These are phyloP conservation scores for Porphyridium purpureum DNA, from an alignment of 23 red algal genomes.

Conservation along the genomic window DNA sequence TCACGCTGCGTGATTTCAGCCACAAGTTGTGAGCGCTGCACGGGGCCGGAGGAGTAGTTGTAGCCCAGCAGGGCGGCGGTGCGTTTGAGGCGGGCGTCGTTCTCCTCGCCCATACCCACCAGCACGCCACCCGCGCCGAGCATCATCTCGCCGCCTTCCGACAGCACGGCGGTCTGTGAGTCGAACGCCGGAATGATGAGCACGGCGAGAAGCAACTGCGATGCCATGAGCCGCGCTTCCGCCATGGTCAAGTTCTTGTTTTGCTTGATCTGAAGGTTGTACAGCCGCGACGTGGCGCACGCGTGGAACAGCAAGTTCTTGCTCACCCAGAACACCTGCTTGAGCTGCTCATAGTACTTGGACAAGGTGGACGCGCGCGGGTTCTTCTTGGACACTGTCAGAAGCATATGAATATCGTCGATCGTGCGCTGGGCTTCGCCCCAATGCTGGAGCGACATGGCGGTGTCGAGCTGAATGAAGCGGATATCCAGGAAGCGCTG, in stretches of 20 bases:
- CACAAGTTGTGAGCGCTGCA: constrained; percentile 19
- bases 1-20: constrained; percentile 33
- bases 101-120: constrained; percentile 45
- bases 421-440: constrained; percentile 91
- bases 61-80: constrained; percentile 65
- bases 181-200: constrained; percentile 75
- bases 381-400: constrained; percentile 45
- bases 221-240: constrained; percentile 51
- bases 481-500: constrained; percentile 78
- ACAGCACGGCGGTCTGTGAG: constrained; percentile 38
- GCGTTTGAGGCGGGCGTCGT: constrained; percentile 62
- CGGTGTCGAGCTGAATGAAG: constrained; percentile 64
- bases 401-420: constrained; percentile 86
- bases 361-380: constrained; percentile 54
- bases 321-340: constrained; percentile 82
- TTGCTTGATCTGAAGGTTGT: constrained; percentile 60
- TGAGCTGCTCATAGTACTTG: constrained; percentile 78
- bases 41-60: constrained; percentile 11
- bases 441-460: constrained; percentile 73
- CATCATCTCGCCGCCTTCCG: constrained; percentile 41
- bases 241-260: constrained; percentile 49
- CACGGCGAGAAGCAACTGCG: constrained; percentile 57
- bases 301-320: constrained; percentile 87
- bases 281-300: constrained; percentile 64
- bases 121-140: constrained; percentile 9